phyloP scores from a whole-genome alignment of 345 rosid genomes.

The Brassica rapa region DNA sequence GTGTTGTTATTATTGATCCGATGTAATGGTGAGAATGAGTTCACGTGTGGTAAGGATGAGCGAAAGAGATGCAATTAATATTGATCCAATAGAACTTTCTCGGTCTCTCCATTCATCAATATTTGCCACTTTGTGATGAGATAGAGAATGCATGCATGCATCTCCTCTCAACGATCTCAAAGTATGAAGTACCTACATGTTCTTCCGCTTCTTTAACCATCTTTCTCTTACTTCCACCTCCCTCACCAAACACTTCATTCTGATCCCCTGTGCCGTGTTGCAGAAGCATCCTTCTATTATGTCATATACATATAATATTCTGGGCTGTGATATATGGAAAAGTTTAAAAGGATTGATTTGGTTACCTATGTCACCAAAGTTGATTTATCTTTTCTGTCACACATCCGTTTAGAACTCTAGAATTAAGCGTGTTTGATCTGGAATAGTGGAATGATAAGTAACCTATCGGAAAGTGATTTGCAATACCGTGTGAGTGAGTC shows the following conservation, averaged over 20 bases:
- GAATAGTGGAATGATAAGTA: too few species aligned
- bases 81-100: conserved; percentile 13
- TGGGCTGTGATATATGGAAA: too few species aligned
- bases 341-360: too few species aligned
- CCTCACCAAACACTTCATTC: conserved; percentile 54
- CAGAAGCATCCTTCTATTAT: conserved; percentile 71
- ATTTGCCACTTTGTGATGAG: conserved; percentile 45
- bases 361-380: too few species aligned
- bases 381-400: too few species aligned
- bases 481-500: too few species aligned
- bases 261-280: conserved; percentile 51
- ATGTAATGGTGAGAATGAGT: conserved; percentile 7
- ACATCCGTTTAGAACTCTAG: too few species aligned
- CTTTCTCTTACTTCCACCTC: conserved; percentile 55
- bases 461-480: too few species aligned
- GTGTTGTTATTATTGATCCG: neutral
- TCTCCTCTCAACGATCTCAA: conserved; percentile 50
- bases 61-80: neutral
- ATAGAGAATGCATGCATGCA: conserved; percentile 38
- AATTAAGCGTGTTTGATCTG: too few species aligned
- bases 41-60: conserved; percentile 16
- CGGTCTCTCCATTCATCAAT: conserved; percentile 60
- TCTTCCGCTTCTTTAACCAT: conserved; percentile 51
- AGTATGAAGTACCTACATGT: conserved; percentile 27
- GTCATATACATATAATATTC: conserved; percentile 44